A percentile compares a stretch with the other conserved stretches of the same genome.
Evolutionary conservation across 2,329 filamentous ascomycete species (phyloP).

Genomic region (Paracorniculantispora psalliotae): DNA sequence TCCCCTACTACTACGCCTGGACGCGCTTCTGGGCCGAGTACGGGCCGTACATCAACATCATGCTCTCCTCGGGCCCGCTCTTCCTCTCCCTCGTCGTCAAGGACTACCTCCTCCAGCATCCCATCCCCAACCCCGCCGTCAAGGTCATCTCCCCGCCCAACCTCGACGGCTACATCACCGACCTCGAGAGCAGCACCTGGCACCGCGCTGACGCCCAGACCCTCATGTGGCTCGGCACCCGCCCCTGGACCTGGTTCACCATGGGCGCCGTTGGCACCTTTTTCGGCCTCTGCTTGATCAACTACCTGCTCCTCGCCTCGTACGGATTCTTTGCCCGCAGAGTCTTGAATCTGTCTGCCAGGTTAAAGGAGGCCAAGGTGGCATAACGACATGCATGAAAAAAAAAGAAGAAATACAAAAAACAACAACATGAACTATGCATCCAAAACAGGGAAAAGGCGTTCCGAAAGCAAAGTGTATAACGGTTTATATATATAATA

Average conservation of each 20-base stretch:
- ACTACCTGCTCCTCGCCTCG: constrained; percentile 20
- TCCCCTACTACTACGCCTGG: constrained; percentile 56
- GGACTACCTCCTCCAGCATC: constrained; percentile 58
- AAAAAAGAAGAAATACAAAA: not conserved
- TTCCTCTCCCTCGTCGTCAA: constrained; percentile 74
- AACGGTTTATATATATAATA: constrained; percentile 13
- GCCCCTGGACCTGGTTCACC: constrained; percentile 28
- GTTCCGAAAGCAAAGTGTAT: constrained; percentile 9
- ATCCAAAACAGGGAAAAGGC: constrained; percentile 6
- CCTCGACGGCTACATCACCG: constrained; percentile 29
- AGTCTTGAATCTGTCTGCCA: not conserved
- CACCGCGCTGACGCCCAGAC: constrained; percentile 41
- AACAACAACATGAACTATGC: not conserved
- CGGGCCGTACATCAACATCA: constrained; percentile 69
- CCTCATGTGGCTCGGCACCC: constrained; percentile 43
- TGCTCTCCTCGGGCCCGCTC: constrained; percentile 72
- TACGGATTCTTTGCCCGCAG: constrained; percentile 17
- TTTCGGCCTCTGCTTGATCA: constrained; percentile 19
- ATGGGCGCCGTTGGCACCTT: constrained; percentile 24
- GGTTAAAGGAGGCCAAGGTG: constrained; percentile 11
- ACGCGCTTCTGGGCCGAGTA: constrained; percentile 56
- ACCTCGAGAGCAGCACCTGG: constrained; percentile 38
- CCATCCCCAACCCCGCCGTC: constrained; percentile 24
- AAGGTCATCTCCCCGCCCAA: constrained; percentile 24
- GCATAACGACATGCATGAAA: not conserved